These are phyloP conservation scores for Macrophomina phaseolina DNA, from an alignment of 2,329 filamentous ascomycete species.

Conservation along the genomic window DNA sequence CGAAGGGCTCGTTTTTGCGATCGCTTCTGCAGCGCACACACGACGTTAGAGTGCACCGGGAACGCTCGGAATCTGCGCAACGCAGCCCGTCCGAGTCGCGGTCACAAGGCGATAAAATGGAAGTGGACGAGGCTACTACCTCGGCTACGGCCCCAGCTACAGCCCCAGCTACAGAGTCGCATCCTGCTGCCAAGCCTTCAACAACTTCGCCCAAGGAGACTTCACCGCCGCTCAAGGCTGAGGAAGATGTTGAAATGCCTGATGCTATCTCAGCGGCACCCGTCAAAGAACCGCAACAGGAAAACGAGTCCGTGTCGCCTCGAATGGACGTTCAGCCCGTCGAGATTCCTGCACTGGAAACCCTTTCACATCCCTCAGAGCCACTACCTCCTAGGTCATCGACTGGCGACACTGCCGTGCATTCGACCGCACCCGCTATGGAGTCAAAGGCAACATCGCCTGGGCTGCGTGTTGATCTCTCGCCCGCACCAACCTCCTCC, in stretches of 20 bases:
- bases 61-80: conserved; percentile 45
- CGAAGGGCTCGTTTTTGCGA: conserved; percentile 41
- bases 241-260: conserved; percentile 55
- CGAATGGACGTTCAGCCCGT: conserved; percentile 32
- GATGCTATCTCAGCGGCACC: conserved; percentile 39
- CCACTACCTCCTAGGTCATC: conserved; percentile 38
- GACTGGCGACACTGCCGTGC: conserved; percentile 17
- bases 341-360: conserved; percentile 31
- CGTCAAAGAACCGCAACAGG: conserved; percentile 1
- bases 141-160: background rate
- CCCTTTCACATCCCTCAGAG: conserved; percentile 35
- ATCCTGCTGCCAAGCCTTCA: conserved; percentile 34
- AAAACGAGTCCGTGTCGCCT: conserved; percentile 21
- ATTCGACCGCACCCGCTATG: conserved; percentile 9
- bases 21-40: conserved; percentile 45
- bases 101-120: conserved; percentile 21
- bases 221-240: conserved; percentile 27
- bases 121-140: conserved; percentile 16
- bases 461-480: conserved; percentile 40
- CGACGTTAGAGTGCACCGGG: conserved; percentile 44
- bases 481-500: conserved; percentile 36
- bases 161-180: conserved; percentile 21
- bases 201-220: conserved; percentile 26
- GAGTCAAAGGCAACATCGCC: conserved; percentile 30
- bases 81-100: conserved; percentile 11